These are phyloP conservation scores for Meredithiella fracta DNA, from an alignment of 2,329 filamentous ascomycete species.

Conservation along the genomic window DNA sequence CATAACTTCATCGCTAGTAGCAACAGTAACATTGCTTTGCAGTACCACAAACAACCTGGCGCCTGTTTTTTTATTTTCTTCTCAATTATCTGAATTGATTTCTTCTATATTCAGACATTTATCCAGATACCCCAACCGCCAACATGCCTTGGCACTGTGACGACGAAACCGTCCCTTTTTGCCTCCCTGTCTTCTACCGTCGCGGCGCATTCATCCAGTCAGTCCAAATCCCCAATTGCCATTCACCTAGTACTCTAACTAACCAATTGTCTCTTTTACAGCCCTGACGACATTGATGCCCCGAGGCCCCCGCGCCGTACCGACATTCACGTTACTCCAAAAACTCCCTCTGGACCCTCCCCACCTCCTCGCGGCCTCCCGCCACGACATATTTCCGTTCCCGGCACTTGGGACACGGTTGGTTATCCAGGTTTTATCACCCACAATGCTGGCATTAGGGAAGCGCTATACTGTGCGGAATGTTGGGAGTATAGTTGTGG, in stretches of 20 bases:
- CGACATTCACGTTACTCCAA: constrained; percentile 73
- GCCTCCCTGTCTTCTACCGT: constrained; percentile 72
- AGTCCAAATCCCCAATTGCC: not conserved
- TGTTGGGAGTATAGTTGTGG: constrained; percentile 66
- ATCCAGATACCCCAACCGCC: not conserved
- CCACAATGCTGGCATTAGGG: constrained; percentile 40
- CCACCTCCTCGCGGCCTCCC: constrained; percentile 55
- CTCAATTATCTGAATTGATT: not conserved
- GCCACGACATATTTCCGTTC: constrained; percentile 49
- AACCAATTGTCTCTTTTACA: constrained; percentile 20
- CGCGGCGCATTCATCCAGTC: constrained; percentile 56
- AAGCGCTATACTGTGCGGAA: constrained; percentile 50
- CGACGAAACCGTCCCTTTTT: constrained; percentile 51
- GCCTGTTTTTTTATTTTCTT: not conserved
- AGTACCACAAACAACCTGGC: not conserved
- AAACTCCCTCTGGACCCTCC: constrained; percentile 67
- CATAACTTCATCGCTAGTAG: too few species aligned
- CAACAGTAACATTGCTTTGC: too few species aligned
- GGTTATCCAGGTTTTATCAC: constrained; percentile 75
- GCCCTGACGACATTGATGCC: constrained; percentile 53
- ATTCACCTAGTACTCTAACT: not conserved
- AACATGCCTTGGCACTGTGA: constrained; percentile 8
- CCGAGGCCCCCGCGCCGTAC: constrained; percentile 47
- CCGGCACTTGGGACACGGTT: constrained; percentile 68
- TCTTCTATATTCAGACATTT: not conserved